Conservation (phyloP, 148 eudicot genomes). For the Gaultheria prostrata region DNA sequence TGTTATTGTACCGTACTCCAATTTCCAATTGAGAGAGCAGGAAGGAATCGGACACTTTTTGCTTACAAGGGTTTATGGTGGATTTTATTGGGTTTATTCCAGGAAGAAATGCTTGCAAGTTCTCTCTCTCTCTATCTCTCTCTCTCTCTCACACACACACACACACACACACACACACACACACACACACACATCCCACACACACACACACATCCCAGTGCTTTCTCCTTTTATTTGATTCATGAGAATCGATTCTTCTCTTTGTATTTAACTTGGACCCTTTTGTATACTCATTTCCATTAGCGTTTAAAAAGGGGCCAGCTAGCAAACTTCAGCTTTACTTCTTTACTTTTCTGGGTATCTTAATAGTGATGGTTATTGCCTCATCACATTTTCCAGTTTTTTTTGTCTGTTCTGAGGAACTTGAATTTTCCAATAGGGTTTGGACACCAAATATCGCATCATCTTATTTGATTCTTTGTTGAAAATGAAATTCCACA, state of each 20-base stretch:
- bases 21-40: neutral
- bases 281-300: neutral
- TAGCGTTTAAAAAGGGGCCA: neutral
- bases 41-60: neutral
- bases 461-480: neutral
- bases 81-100: neutral
- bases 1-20: no score
- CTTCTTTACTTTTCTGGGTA: neutral
- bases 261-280: neutral
- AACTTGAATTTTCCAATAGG: neutral
- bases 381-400: neutral
- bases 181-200: no score
- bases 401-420: neutral
- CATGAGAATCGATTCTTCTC: neutral
- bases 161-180: neutral
- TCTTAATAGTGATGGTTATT: neutral
- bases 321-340: neutral
- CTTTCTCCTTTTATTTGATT: neutral
- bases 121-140: neutral
- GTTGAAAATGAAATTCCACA: neutral
- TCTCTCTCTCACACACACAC: neutral
- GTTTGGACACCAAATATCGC: no score
- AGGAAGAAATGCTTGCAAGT: neutral
- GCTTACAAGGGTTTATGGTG: neutral
- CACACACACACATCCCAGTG: neutral